A percentile compares a stretch with the other conserved stretches of the same genome.
Evolutionary conservation across 2,329 filamentous ascomycete species (phyloP).

Genomic region (Fusarium nygamai): DNA sequence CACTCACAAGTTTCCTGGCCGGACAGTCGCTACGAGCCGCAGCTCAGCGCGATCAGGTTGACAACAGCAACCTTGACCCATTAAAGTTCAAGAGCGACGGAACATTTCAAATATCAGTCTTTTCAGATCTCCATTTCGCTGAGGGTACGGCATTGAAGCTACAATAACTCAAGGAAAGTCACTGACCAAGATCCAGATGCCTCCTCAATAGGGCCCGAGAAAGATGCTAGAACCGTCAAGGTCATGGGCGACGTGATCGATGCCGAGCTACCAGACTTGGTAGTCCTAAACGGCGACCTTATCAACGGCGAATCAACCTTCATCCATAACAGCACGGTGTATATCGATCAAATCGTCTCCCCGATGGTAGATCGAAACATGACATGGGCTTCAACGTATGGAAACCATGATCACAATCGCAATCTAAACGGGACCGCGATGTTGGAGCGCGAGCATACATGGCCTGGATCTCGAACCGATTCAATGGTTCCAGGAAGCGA

Average conservation of each 20-base stretch:
- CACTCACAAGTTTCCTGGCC: constrained; percentile 2
- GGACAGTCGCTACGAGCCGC: not conserved
- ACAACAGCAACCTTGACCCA: constrained; percentile 25
- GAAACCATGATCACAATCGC: constrained; percentile 72
- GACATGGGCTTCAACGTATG: constrained; percentile 73
- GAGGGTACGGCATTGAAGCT: not conserved
- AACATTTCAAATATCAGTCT: constrained; percentile 29
- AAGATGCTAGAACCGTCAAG: constrained; percentile 49
- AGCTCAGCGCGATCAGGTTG: not conserved
- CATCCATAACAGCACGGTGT: constrained; percentile 60
- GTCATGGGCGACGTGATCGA: constrained; percentile 51
- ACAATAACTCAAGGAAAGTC: accelerated
- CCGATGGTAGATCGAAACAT: constrained; percentile 64
- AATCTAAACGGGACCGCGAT: constrained; percentile 50
- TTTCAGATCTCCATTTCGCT: constrained; percentile 34
- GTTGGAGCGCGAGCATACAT: constrained; percentile 39
- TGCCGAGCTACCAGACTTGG: constrained; percentile 58
- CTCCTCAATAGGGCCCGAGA: constrained; percentile 45
- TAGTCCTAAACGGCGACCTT: constrained; percentile 75
- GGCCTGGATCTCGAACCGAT: constrained; percentile 35
- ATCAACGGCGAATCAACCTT: constrained; percentile 72
- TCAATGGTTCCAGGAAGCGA: constrained; percentile 31
- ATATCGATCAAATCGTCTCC: constrained; percentile 65
- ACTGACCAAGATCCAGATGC: constrained; percentile 13
- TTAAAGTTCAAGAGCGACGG: constrained; percentile 24